Conservation (phyloP, 1,139 yeast genomes). For the Taphrina pruni region DNA sequence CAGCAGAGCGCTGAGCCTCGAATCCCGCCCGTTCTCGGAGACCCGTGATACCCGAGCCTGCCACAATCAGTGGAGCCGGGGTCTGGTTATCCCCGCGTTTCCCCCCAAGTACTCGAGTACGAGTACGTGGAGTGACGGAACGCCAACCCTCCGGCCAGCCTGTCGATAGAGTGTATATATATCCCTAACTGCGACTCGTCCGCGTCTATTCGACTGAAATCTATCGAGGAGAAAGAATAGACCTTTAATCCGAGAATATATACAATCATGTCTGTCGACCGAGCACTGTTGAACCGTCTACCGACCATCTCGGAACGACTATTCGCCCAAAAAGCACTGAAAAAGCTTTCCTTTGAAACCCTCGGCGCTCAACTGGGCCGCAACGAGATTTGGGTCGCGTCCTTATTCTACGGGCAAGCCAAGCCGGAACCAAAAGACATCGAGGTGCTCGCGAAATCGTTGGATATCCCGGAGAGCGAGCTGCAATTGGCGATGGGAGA, state of each 20-base stretch:
- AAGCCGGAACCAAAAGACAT: conserved; percentile 45
- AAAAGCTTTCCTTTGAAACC: conserved; percentile 45
- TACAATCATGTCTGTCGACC: conserved; percentile 24
- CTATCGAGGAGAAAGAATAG: too few relatives aligned
- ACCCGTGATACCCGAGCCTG: not conserved
- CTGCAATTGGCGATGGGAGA: conserved; percentile 44
- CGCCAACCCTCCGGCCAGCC: too few relatives aligned
- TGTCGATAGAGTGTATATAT: too few relatives aligned
- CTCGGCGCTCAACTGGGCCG: conserved; percentile 46
- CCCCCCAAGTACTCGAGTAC: too few relatives aligned
- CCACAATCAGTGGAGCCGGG: not conserved
- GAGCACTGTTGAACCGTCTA: conserved; percentile 39
- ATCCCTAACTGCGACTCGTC: too few relatives aligned
- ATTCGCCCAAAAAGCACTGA: conserved; percentile 46
- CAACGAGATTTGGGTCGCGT: conserved; percentile 46
- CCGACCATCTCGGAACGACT: conserved; percentile 45
- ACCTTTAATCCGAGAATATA: too few relatives aligned
- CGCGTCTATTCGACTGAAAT: too few relatives aligned
- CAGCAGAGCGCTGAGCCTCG: too few relatives aligned
- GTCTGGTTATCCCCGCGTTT: not conserved
- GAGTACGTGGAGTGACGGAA: too few relatives aligned
- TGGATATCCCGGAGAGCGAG: conserved; percentile 43
- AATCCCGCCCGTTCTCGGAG: too few relatives aligned
- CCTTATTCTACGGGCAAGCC: conserved; percentile 47
- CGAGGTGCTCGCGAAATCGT: conserved; percentile 39